Conservation (phyloP, 164 flowering plant genomes). For the Chloranthus sessilifolius region DNA sequence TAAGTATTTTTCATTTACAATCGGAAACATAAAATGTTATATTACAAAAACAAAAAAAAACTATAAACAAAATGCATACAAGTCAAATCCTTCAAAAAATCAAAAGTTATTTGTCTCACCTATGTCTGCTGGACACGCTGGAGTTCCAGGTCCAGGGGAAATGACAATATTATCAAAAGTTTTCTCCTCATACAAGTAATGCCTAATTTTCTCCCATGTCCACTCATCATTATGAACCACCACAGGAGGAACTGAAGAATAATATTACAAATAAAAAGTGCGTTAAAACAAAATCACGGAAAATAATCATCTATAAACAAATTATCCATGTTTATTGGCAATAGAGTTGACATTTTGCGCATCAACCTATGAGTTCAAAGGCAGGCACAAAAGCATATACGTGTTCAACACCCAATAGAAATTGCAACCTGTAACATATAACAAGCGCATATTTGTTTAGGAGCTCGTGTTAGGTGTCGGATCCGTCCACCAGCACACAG, state of each 20-base stretch:
- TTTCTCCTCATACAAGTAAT: slow-evolving; percentile 64
- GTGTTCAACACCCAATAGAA: not conserved
- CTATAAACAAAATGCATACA: not conserved
- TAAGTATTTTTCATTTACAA: no score
- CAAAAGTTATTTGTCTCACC: slow-evolving; percentile 35
- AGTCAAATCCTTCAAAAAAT: no score
- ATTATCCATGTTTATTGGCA: not conserved
- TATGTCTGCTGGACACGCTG: slow-evolving; percentile 76
- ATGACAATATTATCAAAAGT: slow-evolving; percentile 95
- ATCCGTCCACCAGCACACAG: no score
- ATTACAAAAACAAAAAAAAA: not conserved
- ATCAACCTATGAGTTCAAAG: not conserved
- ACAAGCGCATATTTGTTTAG: no score
- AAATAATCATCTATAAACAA: not conserved
- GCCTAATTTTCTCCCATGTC: slow-evolving; percentile 70
- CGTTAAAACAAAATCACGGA: not conserved
- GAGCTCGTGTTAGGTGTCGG: no score
- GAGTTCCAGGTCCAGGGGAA: slow-evolving; percentile 99
- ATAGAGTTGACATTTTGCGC: no score
- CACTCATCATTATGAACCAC: slow-evolving; percentile 87
- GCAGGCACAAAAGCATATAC: not conserved
- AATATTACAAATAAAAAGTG: not conserved
- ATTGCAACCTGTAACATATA: no score
- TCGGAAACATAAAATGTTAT: no score
- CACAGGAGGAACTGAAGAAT: slow-evolving; percentile 83